phyloP scores from a whole-genome alignment of 192 early-diverging fungal genomes.

The Linnemannia hyalina region DNA sequence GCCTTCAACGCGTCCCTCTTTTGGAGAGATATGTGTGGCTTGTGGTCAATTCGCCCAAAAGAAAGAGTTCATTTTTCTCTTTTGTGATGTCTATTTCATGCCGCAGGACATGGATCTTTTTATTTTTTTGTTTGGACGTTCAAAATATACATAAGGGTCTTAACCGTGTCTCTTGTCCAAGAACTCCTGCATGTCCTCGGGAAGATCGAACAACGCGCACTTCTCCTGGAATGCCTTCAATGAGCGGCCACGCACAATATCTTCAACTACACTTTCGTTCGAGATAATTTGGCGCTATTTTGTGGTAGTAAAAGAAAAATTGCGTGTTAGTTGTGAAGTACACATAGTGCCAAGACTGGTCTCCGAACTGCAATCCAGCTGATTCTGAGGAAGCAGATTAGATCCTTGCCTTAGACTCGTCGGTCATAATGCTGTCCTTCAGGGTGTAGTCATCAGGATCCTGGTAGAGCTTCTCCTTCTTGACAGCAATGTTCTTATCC shows the following conservation, averaged over 20 bases:
- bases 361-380: too few species aligned
- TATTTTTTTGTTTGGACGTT: background rate
- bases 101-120: background rate
- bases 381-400: background rate
- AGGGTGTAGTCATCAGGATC: conserved; percentile 68
- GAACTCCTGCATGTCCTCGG: conserved; percentile 63
- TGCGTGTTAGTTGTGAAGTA: background rate
- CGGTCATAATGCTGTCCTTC: conserved; percentile 65
- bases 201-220: conserved; percentile 72
- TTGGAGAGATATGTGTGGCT: background rate
- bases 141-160: conserved; percentile 4
- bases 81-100: background rate
- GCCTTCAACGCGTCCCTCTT: too few species aligned
- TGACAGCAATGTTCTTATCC: conserved; percentile 54
- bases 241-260: conserved; percentile 77
- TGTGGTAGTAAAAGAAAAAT: background rate
- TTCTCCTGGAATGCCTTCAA: conserved; percentile 76
- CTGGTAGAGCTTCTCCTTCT: conserved; percentile 65
- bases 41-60: background rate
- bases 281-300: conserved; percentile 74
- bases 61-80: background rate
- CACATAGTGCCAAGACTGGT: background rate
- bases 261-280: conserved; percentile 78
- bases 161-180: conserved; percentile 59
- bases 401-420: conserved; percentile 68